Evolutionary conservation across 441 rosid genomes (phyloP).

Genomic region (Populus trichocarpa): DNA sequence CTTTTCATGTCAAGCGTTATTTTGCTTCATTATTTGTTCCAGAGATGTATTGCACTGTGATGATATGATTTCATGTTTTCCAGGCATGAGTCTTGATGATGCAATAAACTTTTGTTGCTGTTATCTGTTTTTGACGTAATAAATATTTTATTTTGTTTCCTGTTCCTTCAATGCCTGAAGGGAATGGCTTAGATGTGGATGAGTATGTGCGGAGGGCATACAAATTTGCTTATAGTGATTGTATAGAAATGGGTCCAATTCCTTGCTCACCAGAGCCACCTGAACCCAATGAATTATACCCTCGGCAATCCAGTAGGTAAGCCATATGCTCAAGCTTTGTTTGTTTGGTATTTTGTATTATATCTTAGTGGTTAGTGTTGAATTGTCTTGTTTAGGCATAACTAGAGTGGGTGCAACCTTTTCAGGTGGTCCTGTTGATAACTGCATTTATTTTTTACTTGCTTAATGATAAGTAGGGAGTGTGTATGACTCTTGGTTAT

Average conservation of each 20-base stretch:
- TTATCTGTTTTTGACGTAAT: constrained; percentile 10
- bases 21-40: constrained; percentile 10
- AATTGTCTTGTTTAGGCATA: not conserved
- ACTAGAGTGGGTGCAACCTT: not conserved
- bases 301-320: constrained; percentile 93
- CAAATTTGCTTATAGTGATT: constrained; percentile 97
- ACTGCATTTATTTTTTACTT: constrained; percentile 3
- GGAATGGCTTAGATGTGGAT: constrained; percentile 98
- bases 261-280: constrained; percentile 97
- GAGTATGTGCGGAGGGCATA: constrained; percentile 98
- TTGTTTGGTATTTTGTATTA: not conserved
- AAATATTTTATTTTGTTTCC: constrained; percentile 14
- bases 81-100: constrained; percentile 8
- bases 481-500: not conserved
- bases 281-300: constrained; percentile 91
- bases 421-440: constrained; percentile 7
- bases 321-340: constrained; percentile 21
- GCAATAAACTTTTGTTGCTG: constrained; percentile 8
- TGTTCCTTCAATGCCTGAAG: constrained; percentile 37
- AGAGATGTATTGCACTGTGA: constrained; percentile 17
- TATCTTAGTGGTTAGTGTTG: constrained; percentile 4
- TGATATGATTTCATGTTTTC: constrained; percentile 15
- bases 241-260: constrained; percentile 93
- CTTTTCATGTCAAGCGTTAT: constrained; percentile 15
- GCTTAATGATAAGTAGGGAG: constrained; percentile 12